Percentiles rank a stretch among this genome's conserved stretches.
These are phyloP conservation scores for Moesziomyces sp. DNA, from an alignment of 1,284 basidiomycete genomes.

Conservation along the genomic window DNA sequence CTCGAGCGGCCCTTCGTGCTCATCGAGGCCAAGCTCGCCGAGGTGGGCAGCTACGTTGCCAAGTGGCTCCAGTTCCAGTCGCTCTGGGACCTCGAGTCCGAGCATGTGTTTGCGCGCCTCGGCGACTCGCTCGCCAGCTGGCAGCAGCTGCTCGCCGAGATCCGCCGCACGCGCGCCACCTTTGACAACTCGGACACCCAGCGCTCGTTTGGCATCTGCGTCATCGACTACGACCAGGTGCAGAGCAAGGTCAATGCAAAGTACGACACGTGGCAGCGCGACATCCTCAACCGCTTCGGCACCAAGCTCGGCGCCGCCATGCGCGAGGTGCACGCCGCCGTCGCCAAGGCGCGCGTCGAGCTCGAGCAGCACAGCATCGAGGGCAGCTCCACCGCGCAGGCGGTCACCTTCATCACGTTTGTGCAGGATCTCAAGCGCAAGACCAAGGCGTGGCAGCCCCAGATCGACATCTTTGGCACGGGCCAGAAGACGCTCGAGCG, in stretches of 20 bases:
- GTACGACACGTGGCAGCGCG: conserved; percentile 97
- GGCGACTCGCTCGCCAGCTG: conserved; percentile 91
- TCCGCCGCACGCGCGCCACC: conserved; percentile 92
- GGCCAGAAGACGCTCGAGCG: conserved; percentile 97
- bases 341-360: conserved; percentile 91
- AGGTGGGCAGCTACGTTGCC: conserved; percentile 87
- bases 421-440: conserved; percentile 98
- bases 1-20: conserved; percentile 85
- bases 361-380: conserved; percentile 87
- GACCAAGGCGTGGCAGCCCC: conserved; percentile 94
- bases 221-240: conserved; percentile 97
- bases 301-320: conserved; percentile 89
- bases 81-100: conserved; percentile 96
- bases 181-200: conserved; percentile 96
- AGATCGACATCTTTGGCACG: conserved; percentile 90
- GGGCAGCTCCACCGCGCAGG: conserved; percentile 81
- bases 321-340: conserved; percentile 94
- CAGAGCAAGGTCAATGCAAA: conserved; percentile 97
- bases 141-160: conserved; percentile 92
- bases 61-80: conserved; percentile 99
- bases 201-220: conserved; percentile 86
- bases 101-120: conserved; percentile 92
- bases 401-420: conserved; percentile 98
- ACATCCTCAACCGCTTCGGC: conserved; percentile 90
- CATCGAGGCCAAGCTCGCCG: conserved; percentile 87